Evolutionary conservation across 306 rosid genomes (phyloP), one percentile per base, ranked within the genome.

Genomic region (Gynostemma pentaphyllum): DNA sequence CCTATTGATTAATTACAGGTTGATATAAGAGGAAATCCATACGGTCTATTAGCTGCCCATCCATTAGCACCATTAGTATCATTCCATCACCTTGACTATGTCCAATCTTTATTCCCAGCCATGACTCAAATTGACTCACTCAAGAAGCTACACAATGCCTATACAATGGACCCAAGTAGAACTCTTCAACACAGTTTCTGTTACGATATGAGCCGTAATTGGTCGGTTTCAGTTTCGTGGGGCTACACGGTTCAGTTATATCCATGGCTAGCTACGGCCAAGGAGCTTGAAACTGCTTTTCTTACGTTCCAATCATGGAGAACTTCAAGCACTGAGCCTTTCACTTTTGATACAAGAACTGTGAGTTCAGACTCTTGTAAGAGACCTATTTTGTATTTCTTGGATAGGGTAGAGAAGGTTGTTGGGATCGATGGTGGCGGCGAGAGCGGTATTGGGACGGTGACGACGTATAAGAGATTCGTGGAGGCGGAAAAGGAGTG

Each of bases 161-260:
- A 79, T 5, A 7, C 77, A 60, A 1, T 7, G 47, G 97, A 87
- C 60, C 86, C 95, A 49, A 76, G 81, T 77, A 86, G 94, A 52
- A 50, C 79, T 9, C 30, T 89, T 0, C 95, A 89, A 4, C 81
- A 45, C 0, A 77, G 71, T 6, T 75, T 84, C 42, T 84, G 94
- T 28, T 84, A 87, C 21, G 95, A 90, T 59, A 60, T 45, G 4
- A 40, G 29, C 3, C 70, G 81, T 0, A 90, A 90, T 15, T 86
- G 95, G 95, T 68, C 97, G 0, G 71, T 90, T 1, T 84, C 95
- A 2, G 77, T 90, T 24, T 78, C 97, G 0, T 90, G 95, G 97
- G 94, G 97, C 0, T 87, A 75, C 74, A 74, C 74, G 14, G 72
- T 84, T 4, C 79, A 81, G 79, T 7, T 87, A 3, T 82, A 81